Evolutionary conservation across 306 rosid species (phyloP).

Genomic region (Fragaria iinumae): DNA sequence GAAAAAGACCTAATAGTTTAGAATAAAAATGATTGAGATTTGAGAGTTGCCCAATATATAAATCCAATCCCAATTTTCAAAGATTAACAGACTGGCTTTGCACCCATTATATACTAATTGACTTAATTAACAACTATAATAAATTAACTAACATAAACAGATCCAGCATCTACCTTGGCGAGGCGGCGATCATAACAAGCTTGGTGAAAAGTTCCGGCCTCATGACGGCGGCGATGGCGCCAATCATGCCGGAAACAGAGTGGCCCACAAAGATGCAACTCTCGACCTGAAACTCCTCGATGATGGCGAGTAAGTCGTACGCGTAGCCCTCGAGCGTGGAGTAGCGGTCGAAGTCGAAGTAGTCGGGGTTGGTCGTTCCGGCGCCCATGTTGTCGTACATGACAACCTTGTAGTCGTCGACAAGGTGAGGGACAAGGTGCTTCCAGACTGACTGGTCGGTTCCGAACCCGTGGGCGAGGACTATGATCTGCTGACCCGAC

Average conservation of each 20-base stretch:
- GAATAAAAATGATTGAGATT: constrained; percentile 12
- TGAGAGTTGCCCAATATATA: not conserved
- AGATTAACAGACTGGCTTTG: not conserved
- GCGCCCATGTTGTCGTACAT: constrained; percentile 82
- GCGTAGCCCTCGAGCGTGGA: constrained; percentile 66
- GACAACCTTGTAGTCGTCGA: constrained; percentile 52
- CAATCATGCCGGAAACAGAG: constrained; percentile 82
- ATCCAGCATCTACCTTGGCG: constrained; percentile 54
- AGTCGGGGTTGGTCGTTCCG: constrained; percentile 82
- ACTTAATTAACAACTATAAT: not conserved
- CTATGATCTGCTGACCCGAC: constrained; percentile 37
- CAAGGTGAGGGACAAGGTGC: constrained; percentile 61
- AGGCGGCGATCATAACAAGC: constrained; percentile 53
- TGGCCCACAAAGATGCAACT: constrained; percentile 76
- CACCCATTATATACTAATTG: not conserved
- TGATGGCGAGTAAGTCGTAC: constrained; percentile 60
- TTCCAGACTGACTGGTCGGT: constrained; percentile 89
- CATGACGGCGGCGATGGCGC: constrained; percentile 57
- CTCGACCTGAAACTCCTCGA: constrained; percentile 48
- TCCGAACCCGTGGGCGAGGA: constrained; percentile 79
- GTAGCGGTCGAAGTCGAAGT: constrained; percentile 73
- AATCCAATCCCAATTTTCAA: not conserved
- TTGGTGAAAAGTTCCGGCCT: constrained; percentile 73
- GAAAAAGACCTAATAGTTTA: not conserved
- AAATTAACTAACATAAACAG: not conserved